A percentile compares a stretch with the other conserved stretches of the same genome.
These are phyloP conservation scores for Ogataea angusta DNA, from an alignment of 805 yeast genomes.

Conservation along the genomic window DNA sequence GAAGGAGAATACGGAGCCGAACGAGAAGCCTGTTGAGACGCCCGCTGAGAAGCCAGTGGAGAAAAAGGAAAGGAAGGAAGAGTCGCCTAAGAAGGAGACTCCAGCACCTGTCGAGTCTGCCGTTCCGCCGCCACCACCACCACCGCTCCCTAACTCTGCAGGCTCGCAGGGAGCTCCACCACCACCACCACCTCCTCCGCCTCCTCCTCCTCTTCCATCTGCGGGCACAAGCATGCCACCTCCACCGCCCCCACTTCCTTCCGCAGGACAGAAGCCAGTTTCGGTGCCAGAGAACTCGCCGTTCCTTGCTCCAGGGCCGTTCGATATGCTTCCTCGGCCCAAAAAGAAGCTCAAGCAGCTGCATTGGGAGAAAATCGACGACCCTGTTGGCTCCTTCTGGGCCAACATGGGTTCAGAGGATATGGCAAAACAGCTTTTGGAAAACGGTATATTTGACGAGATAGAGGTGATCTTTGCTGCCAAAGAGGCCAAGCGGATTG, in stretches of 20 bases:
- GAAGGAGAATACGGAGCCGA: not conserved
- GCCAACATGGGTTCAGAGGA: slow-evolving; percentile 56
- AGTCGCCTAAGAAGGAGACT: not conserved
- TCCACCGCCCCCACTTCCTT: slow-evolving; percentile 34
- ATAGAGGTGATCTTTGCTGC: slow-evolving; percentile 88
- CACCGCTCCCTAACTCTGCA: slow-evolving; percentile 17
- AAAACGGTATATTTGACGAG: slow-evolving; percentile 77
- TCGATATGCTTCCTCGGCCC: slow-evolving; percentile 62
- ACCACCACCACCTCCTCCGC: slow-evolving; percentile 37
- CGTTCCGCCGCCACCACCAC: slow-evolving; percentile 17
- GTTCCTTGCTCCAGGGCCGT: slow-evolving; percentile 31
- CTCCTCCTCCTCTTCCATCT: slow-evolving; percentile 31
- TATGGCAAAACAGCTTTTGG: slow-evolving; percentile 59
- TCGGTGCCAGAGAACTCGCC: slow-evolving; percentile 22
- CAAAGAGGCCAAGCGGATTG: slow-evolving; percentile 56
- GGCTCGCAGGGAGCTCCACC: slow-evolving; percentile 11
- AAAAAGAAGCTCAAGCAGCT: slow-evolving; percentile 81
- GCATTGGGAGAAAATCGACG: slow-evolving; percentile 94
- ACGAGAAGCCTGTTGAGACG: too few relatives aligned
- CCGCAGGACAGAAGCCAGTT: not conserved
- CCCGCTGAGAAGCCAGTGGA: not conserved
- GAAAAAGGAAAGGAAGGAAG: not conserved
- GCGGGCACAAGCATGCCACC: slow-evolving; percentile 24
- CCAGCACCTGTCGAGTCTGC: not conserved
- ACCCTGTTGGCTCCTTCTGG: slow-evolving; percentile 87